Conservation (phyloP, 208 protist species). For the Acanthamoeba culbertsoni region DNA sequence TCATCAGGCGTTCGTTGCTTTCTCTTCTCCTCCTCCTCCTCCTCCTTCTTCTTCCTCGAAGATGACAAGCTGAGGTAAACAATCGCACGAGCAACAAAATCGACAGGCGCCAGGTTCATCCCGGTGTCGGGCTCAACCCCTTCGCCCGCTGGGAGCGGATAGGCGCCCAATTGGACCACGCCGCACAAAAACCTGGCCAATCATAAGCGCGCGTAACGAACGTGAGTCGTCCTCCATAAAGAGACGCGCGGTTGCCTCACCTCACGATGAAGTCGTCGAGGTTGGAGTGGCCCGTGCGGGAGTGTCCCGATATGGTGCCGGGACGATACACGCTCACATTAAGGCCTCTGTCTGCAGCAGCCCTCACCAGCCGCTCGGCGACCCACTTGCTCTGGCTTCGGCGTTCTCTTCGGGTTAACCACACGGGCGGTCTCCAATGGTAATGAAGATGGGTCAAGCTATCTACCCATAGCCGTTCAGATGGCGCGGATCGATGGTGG, state of each 20-base stretch:
- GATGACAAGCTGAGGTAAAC: not conserved
- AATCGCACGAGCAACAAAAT: conserved; percentile 15
- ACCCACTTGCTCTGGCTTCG: conserved; percentile 51
- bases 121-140: not conserved
- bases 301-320: conserved; percentile 37
- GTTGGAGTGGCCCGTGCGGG: not conserved
- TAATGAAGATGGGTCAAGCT: too few species aligned
- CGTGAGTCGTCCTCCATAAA: too few species aligned
- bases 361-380: not conserved
- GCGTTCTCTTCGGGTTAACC: not conserved
- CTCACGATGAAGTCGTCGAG: conserved; percentile 5
- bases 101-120: conserved; percentile 21
- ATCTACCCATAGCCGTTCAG: not conserved
- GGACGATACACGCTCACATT: not conserved
- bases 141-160: not conserved
- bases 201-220: too few species aligned
- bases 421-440: too few species aligned
- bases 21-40: too few species aligned
- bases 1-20: too few species aligned
- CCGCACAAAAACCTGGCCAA: not conserved
- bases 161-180: not conserved
- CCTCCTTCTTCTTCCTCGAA: not conserved
- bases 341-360: not conserved
- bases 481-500: not conserved
- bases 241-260: not conserved